Evolutionary conservation across 176 grass and related monocot genomes (phyloP).

Genomic region (Musa itinerans): DNA sequence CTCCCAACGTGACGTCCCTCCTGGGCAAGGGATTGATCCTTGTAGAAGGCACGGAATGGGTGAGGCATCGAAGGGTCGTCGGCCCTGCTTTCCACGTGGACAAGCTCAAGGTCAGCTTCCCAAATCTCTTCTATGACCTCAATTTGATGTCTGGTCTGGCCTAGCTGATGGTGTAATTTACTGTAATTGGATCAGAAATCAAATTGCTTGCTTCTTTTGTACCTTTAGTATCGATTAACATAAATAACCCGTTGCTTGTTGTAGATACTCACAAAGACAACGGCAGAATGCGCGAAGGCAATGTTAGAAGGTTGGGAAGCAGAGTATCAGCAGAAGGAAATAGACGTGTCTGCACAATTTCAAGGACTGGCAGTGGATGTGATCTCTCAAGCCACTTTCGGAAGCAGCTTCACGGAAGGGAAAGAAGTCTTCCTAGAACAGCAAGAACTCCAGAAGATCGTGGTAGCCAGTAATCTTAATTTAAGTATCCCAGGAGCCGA

Average conservation of each 20-base stretch:
- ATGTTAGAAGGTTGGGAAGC: conserved; percentile 30
- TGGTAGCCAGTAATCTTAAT: conserved; percentile 5
- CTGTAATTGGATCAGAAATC: too few relatives aligned
- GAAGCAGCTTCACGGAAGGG: conserved; percentile 45
- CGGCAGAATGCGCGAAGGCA: conserved; percentile 19
- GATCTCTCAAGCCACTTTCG: conserved; percentile 43
- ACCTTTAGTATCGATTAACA: too few relatives aligned
- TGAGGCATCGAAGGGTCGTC: conserved; percentile 34
- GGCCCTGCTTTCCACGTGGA: conserved; percentile 46
- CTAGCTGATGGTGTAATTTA: too few relatives aligned
- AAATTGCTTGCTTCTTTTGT: too few relatives aligned
- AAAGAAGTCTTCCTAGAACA: conserved; percentile 52
- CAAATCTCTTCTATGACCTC: not conserved
- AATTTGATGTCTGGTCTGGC: too few relatives aligned
- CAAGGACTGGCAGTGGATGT: conserved; percentile 34
- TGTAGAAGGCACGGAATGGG: conserved; percentile 36
- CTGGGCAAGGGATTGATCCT: conserved; percentile 41
- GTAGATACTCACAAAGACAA: conserved; percentile 37
- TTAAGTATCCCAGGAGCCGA: conserved; percentile 26
- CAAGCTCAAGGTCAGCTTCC: conserved; percentile 36
- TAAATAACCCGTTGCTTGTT: not conserved
- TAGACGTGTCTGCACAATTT: conserved; percentile 27
- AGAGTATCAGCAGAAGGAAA: conserved; percentile 1
- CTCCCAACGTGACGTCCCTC: conserved; percentile 18
- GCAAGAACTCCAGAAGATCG: conserved; percentile 20